These are phyloP conservation scores for Pelargonium australe DNA, from an alignment of 441 rosid species.

Conservation along the genomic window DNA sequence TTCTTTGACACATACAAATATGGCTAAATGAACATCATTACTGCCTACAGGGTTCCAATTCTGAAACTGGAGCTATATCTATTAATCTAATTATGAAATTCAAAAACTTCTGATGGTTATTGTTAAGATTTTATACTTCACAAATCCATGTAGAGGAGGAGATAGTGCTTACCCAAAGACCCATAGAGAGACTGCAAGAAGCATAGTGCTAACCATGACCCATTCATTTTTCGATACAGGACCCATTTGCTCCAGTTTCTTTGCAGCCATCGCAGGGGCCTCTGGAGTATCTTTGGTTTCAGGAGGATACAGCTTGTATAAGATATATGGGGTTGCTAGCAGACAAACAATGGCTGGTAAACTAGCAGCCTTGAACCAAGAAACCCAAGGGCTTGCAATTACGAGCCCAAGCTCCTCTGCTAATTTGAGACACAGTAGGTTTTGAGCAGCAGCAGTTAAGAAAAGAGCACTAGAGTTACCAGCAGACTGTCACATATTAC, in stretches of 20 bases:
- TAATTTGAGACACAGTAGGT: slow-evolving; percentile 79
- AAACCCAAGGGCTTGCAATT: slow-evolving; percentile 74
- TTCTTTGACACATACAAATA: too few species aligned
- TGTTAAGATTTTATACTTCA: background rate
- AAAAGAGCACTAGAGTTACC: slow-evolving; percentile 90
- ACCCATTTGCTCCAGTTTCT: slow-evolving; percentile 72
- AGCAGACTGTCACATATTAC: slow-evolving; percentile 58
- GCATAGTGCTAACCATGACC: slow-evolving; percentile 83
- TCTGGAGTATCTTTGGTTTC: slow-evolving; percentile 89
- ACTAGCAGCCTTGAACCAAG: slow-evolving; percentile 91
- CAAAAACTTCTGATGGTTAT: too few species aligned
- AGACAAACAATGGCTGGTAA: slow-evolving; percentile 69
- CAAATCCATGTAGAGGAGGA: slow-evolving; percentile 11
- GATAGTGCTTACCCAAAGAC: slow-evolving; percentile 60
- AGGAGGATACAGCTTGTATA: slow-evolving; percentile 88
- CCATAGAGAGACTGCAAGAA: slow-evolving; percentile 92
- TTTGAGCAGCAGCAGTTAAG: slow-evolving; percentile 95
- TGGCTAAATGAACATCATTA: too few species aligned
- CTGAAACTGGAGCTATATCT: too few species aligned
- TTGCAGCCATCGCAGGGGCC: slow-evolving; percentile 84
- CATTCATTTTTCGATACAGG: slow-evolving; percentile 77
- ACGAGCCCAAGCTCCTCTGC: slow-evolving; percentile 88
- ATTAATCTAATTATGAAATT: too few species aligned
- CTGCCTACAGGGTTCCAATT: too few species aligned
- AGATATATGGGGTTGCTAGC: slow-evolving; percentile 62